phyloP scores from a whole-genome alignment of 108 stramenopile genomes.

The Pseudonitzschia multiseries region DNA sequence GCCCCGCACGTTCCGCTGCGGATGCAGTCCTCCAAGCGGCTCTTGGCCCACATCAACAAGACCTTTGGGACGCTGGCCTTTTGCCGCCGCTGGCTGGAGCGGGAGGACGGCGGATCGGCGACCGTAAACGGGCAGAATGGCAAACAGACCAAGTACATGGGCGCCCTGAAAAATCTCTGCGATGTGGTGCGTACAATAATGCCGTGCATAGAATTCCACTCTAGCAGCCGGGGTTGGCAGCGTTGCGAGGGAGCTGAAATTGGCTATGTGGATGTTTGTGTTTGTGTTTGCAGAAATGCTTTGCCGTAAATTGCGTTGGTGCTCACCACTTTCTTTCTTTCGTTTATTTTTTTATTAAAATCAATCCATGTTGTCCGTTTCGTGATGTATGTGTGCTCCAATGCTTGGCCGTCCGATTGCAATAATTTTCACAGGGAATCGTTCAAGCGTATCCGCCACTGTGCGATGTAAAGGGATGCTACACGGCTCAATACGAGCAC shows the following conservation, averaged over 20 bases:
- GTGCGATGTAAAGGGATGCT: slow-evolving; percentile 93
- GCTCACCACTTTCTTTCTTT: background rate
- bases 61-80: slow-evolving; percentile 99
- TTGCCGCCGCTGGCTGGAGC: slow-evolving; percentile 98
- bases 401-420: no score
- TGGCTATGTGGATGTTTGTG: no score
- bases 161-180: slow-evolving; percentile 96
- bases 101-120: slow-evolving; percentile 91
- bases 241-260: no score
- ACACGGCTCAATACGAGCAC: slow-evolving; percentile 99
- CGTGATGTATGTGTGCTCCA: no score
- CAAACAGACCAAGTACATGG: slow-evolving; percentile 96
- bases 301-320: background rate
- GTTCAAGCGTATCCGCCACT: slow-evolving; percentile 96
- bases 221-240: no score
- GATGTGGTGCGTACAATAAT: slow-evolving; percentile 61
- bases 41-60: slow-evolving; percentile 97
- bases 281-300: no score
- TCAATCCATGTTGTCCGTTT: no score
- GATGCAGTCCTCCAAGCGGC: slow-evolving; percentile 85
- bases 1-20: slow-evolving; percentile 95
- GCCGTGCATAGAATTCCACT: background rate
- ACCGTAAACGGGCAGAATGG: slow-evolving; percentile 85
- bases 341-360: background rate
- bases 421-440: slow-evolving; percentile 55